phyloP scores from a whole-genome alignment of 805 yeast genomes.

The Saccharomycopsis fodiens region DNA sequence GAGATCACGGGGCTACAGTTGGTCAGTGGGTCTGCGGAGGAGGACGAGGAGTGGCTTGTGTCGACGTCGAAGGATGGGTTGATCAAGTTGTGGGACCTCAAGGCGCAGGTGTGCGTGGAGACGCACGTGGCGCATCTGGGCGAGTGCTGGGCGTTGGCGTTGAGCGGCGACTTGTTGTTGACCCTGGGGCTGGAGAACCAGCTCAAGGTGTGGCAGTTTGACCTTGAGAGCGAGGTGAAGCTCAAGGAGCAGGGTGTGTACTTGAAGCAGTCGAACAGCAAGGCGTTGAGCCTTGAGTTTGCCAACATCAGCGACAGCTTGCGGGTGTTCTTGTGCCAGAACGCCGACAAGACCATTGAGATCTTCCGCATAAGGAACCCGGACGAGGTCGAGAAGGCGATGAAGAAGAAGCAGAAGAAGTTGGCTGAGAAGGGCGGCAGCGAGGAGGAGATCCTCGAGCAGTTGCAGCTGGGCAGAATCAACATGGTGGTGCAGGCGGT shows the following conservation, averaged over 20 bases:
- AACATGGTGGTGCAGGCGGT: constrained; percentile 61
- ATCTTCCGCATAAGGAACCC: constrained; percentile 66
- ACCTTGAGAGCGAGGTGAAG: constrained; percentile 36
- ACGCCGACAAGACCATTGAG: constrained; percentile 76
- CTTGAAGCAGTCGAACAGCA: constrained; percentile 69
- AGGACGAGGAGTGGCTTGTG: constrained; percentile 41
- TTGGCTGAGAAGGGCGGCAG: constrained; percentile 60
- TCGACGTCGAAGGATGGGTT: constrained; percentile 85
- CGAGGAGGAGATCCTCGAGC: constrained; percentile 50
- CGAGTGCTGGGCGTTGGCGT: constrained; percentile 79
- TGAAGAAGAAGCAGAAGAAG: constrained; percentile 70
- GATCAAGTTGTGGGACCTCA: constrained; percentile 88
- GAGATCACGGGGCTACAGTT: constrained; percentile 72
- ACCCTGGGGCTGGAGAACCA: constrained; percentile 81
- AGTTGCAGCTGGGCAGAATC: constrained; percentile 39
- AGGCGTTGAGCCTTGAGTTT: constrained; percentile 58
- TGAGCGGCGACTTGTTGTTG: constrained; percentile 33
- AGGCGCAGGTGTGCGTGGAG: constrained; percentile 82
- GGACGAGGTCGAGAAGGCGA: constrained; percentile 73
- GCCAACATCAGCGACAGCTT: constrained; percentile 31
- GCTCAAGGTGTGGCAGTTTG: constrained; percentile 75
- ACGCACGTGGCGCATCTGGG: constrained; percentile 91
- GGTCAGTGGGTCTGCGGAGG: constrained; percentile 26
- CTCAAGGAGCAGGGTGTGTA: constrained; percentile 55
- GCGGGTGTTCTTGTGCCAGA: constrained; percentile 57